Conservation (phyloP, 2,329 filamentous ascomycete species). For the Orbilia blumenaviensis region DNA sequence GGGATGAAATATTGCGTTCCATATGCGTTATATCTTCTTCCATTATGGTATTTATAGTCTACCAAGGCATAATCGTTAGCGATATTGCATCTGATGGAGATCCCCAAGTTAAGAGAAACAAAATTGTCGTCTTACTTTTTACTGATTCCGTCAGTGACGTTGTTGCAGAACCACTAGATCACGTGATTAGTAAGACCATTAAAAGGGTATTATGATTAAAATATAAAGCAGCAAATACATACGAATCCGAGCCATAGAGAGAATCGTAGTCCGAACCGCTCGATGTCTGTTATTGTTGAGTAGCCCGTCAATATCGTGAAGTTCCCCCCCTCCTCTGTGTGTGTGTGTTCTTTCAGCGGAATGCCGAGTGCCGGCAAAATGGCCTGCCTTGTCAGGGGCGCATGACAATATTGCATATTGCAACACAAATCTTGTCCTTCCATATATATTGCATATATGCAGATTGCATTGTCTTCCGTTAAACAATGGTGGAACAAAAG, state of each 20-base stretch:
- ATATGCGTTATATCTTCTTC: slow-evolving; percentile 65
- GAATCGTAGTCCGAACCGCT: slow-evolving; percentile 44
- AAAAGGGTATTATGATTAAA: no score
- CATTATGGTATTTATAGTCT: slow-evolving; percentile 56
- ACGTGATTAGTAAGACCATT: slow-evolving; percentile 17
- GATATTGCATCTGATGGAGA: not conserved
- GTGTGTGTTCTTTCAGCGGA: not conserved
- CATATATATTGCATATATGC: not conserved
- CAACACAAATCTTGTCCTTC: slow-evolving; percentile 1
- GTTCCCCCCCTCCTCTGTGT: not conserved
- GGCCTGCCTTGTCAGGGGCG: slow-evolving; percentile 26
- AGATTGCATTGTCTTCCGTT: slow-evolving; percentile 20
- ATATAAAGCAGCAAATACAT: slow-evolving; percentile 3
- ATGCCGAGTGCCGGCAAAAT: slow-evolving; percentile 9
- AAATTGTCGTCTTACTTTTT: slow-evolving; percentile 17
- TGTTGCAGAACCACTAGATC: slow-evolving; percentile 47
- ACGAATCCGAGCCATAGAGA: slow-evolving; percentile 49
- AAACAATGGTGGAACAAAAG: slow-evolving; percentile 1
- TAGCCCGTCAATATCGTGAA: not conserved
- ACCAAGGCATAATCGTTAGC: not conserved
- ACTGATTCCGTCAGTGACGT: slow-evolving; percentile 48
- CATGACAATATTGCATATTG: not conserved
- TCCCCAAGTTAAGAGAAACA: not conserved
- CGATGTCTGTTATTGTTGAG: slow-evolving; percentile 15
- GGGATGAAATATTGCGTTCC: slow-evolving; percentile 65